These are phyloP conservation scores for Leccinum uliginosum DNA, from an alignment of 768 basidiomycete species.

Conservation along the genomic window DNA sequence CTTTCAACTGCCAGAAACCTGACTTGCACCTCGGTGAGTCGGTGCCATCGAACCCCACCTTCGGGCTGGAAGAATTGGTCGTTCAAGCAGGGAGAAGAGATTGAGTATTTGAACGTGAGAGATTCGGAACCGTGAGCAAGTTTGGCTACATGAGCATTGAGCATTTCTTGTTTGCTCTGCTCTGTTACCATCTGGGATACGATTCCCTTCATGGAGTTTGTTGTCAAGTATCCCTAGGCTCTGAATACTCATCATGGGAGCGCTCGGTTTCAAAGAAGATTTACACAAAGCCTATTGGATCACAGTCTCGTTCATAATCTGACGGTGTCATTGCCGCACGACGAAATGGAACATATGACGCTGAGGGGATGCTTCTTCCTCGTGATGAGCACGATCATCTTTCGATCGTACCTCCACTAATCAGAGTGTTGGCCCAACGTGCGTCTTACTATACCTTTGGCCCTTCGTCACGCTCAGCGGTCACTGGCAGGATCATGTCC, in stretches of 20 bases:
- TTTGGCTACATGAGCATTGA: neutral
- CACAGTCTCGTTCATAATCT: neutral
- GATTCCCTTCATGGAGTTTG: no score
- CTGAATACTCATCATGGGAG: no score
- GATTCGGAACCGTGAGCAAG: neutral
- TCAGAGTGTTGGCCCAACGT: neutral
- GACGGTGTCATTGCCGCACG: neutral
- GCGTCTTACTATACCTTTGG: neutral
- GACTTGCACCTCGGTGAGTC: no score
- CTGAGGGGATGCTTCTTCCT: neutral
- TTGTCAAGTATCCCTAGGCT: no score
- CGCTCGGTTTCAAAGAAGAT: neutral
- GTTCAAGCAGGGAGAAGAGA: no score
- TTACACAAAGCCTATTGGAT: neutral
- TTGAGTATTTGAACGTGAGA: neutral
- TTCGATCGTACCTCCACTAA: neutral
- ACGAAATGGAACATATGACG: neutral
- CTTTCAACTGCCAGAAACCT: neutral
- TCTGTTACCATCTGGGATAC: no score
- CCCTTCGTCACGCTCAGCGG: neutral
- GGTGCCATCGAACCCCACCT: neutral
- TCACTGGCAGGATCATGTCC: neutral
- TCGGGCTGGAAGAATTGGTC: neutral
- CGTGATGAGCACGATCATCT: neutral
- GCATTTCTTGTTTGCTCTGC: neutral